Conservation (phyloP, 2,329 filamentous ascomycete genomes). For the Fusarium hainanense region DNA sequence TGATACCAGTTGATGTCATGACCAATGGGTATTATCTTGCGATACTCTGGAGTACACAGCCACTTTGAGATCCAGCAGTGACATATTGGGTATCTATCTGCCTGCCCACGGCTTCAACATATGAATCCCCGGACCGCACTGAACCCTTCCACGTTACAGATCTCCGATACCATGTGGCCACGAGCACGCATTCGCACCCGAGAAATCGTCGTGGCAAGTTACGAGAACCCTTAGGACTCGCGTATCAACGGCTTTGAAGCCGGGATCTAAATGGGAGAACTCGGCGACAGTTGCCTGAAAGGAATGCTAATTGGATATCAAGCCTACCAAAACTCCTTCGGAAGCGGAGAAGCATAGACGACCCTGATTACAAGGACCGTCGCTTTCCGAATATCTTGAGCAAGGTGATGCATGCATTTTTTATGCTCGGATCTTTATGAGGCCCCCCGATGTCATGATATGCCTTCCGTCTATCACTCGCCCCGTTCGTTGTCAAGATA, state of each 20-base stretch:
- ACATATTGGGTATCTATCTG: background rate
- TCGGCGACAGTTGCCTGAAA: background rate
- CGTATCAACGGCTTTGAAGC: slow-evolving; percentile 22
- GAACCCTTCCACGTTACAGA: background rate
- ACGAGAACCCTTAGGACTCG: background rate
- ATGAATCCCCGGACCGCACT: background rate
- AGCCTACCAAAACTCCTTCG: slow-evolving; percentile 8
- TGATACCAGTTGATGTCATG: background rate
- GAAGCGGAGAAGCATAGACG: slow-evolving; percentile 40
- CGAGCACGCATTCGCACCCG: slow-evolving; percentile 16
- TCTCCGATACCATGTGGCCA: background rate
- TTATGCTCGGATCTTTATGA: slow-evolving; percentile 13
- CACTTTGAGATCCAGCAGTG: background rate
- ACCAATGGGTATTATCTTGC: background rate
- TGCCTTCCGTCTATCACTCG: background rate
- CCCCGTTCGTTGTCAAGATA: slow-evolving; percentile 9
- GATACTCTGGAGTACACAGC: background rate
- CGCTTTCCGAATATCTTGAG: slow-evolving; percentile 28
- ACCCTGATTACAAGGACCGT: slow-evolving; percentile 37
- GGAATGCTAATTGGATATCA: slow-evolving; percentile 32
- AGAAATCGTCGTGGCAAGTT: background rate
- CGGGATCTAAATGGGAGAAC: slow-evolving; percentile 6
- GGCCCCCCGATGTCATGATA: slow-evolving; percentile 13
- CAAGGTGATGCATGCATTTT: slow-evolving; percentile 28
- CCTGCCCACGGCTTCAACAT: slow-evolving; percentile 2